Base-by-base conservation (phyloP, 306 rosid species). In the Sicyos edulis region DNA sequence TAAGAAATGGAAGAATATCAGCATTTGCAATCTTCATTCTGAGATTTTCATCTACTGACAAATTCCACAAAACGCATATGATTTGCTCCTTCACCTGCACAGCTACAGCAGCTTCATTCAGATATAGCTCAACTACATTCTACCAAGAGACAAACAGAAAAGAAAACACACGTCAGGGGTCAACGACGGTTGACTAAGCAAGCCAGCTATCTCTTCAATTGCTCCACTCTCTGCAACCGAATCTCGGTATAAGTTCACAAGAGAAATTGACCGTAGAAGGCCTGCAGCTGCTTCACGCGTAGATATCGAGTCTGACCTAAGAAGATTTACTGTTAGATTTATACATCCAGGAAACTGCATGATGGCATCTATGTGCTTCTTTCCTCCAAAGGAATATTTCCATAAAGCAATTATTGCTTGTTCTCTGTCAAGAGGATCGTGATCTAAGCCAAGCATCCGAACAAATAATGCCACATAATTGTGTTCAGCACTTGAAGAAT, bases 271-370 rank as follows among this genome's bases (percentile, higher is more conserved):
- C 22, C 96, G 84, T 56, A 92, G 71, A 82, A 92, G 96, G 71
- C 98, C 98, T 19, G 96, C 91, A 75, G 98, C 96, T 47, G 96
- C 98, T 87, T 92, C 96, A 70, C 92, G 79, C 10, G 96, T 68
- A 15, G 82, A 83, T 54, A 70, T 74, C 47, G 98, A 88, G 54
- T 88, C 89, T 54, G 96, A 90, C 58, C 89, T 75, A 54, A 92
- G 93, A 72, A 92, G 87, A 79, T 85, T 90, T 60, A 85, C 78
- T 37, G 84, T 81, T 69, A 92, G 95, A 80, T 85, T 88, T 78
- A 92, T 42, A 70, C 93, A 88, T 56, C 92, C 91, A 64, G 92
- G 96, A 84, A 88, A 92, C 73, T 83, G 87, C 96, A 92, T 90
- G 80, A 92, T 76, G 79, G 87, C 79, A 80, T 90, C 96, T 54